Conservation (phyloP, 2,329 filamentous ascomycete genomes). For the Cryphonectria naterciae region DNA sequence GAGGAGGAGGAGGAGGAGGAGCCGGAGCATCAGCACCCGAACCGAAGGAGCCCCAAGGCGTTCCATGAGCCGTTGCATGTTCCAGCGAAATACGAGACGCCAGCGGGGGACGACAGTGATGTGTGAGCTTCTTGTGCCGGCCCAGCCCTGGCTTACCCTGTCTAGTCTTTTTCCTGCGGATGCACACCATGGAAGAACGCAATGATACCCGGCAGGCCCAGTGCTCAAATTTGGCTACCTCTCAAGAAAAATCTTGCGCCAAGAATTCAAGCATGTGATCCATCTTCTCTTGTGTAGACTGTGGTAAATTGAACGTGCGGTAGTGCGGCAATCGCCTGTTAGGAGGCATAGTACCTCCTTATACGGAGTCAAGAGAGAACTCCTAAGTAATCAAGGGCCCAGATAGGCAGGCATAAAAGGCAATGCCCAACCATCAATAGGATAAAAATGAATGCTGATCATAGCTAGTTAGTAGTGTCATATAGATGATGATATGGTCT, state of each 20-base stretch:
- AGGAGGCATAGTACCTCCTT: background rate
- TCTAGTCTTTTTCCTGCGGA: background rate
- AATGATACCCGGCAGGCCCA: background rate
- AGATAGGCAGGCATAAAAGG: too few relatives aligned
- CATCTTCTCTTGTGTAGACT: background rate
- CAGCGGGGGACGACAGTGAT: background rate
- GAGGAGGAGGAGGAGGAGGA: slow-evolving; percentile 36
- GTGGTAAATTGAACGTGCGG: background rate
- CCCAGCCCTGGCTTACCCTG: background rate
- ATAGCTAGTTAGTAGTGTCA: too few relatives aligned
- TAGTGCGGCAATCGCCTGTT: background rate
- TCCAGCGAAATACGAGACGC: background rate
- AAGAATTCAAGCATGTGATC: background rate
- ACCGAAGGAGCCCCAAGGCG: background rate
- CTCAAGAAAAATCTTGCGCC: background rate
- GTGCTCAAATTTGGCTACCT: background rate
- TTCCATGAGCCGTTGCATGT: background rate
- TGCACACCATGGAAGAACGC: background rate
- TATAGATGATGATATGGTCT: background rate
- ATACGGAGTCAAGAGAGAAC: too few relatives aligned
- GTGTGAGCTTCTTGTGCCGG: background rate
- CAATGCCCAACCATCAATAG: too few relatives aligned
- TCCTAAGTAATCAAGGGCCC: too few relatives aligned
- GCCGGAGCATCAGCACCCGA: background rate
- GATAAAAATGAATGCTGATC: too few relatives aligned